phyloP scores from a whole-genome alignment of 345 rosid species.

The Gynandropsis gynandra region DNA sequence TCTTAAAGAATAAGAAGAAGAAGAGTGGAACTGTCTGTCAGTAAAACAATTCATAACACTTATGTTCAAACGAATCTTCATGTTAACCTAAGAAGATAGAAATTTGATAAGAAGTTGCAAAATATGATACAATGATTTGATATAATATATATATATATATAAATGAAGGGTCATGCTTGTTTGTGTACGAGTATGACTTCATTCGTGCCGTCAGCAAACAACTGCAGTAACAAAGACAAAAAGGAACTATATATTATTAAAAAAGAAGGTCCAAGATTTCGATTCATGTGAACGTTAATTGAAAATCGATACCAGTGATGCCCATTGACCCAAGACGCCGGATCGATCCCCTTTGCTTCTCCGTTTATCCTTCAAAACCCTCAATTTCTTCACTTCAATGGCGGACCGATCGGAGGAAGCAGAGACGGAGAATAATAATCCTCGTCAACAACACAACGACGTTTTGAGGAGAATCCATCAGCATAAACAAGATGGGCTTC shows the following conservation, averaged over 20 bases:
- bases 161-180: no score
- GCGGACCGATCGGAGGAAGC: conserved; percentile 20
- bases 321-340: background rate
- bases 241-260: background rate
- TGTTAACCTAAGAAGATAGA: no score
- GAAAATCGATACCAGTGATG: background rate
- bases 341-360: conserved; percentile 1
- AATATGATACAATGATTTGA: no score
- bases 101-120: no score
- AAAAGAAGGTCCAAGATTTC: background rate
- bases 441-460: background rate
- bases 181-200: background rate
- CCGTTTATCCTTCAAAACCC: background rate
- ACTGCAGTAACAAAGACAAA: background rate
- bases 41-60: no score
- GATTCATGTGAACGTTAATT: background rate
- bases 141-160: no score
- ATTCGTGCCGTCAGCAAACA: background rate
- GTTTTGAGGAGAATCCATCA: background rate
- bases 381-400: conserved; percentile 4
- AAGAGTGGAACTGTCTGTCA: no score
- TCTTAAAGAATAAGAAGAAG: no score
- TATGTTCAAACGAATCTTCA: no score
- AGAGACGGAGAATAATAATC: background rate
- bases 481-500: conserved; percentile 10